These are phyloP conservation scores for Vicia faba DNA, from an alignment of 306 rosid species.

Conservation along the genomic window DNA sequence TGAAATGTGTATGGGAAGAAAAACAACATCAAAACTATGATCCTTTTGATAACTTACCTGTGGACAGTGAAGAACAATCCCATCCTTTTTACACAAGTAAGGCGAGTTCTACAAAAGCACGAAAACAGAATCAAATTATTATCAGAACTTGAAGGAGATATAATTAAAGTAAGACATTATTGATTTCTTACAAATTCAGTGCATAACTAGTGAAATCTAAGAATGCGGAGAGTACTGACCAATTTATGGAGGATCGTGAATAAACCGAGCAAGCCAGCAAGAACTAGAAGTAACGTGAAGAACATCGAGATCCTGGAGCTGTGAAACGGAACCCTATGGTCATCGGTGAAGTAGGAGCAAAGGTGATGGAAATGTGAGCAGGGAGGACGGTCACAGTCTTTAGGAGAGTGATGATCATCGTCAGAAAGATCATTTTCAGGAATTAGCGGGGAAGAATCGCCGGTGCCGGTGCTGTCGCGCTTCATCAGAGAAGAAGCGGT, in stretches of 20 bases:
- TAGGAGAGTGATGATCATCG: conserved; percentile 71
- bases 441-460: conserved; percentile 62
- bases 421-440: conserved; percentile 53
- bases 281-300: conserved; percentile 46
- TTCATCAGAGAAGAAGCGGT: conserved; percentile 82
- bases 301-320: conserved; percentile 73
- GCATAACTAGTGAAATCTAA: background rate
- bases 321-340: conserved; percentile 71
- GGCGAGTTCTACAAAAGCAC: conserved; percentile 72
- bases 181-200: background rate
- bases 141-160: background rate
- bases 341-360: conserved; percentile 69
- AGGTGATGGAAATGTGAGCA: conserved; percentile 54
- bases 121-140: conserved; percentile 26
- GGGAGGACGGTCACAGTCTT: conserved; percentile 77
- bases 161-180: too few species aligned
- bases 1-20: background rate
- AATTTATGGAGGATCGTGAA: conserved; percentile 59
- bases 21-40: conserved; percentile 26
- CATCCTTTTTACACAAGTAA: conserved; percentile 88
- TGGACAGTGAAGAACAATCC: conserved; percentile 93
- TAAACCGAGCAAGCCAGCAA: conserved; percentile 53
- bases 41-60: conserved; percentile 57
- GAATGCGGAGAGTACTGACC: conserved; percentile 49
- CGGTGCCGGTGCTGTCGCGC: conserved; percentile 77